A percentile compares a stretch with the other conserved stretches of the same genome.
phyloP scores from a whole-genome alignment of 768 basidiomycete genomes.

The Boletus rubescentipes region DNA sequence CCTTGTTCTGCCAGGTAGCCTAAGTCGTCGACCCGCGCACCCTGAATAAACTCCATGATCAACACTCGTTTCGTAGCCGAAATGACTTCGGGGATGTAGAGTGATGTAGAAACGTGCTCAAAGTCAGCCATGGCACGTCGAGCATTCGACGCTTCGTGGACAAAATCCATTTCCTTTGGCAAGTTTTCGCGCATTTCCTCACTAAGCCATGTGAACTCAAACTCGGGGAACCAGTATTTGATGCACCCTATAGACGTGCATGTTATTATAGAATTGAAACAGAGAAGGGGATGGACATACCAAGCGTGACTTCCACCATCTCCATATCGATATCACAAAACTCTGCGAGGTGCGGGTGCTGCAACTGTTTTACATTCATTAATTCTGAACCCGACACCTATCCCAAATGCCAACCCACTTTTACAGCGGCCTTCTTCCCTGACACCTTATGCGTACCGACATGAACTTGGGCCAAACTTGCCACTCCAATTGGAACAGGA shows the following conservation, averaged over 20 bases:
- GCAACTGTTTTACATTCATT: constrained; percentile 46
- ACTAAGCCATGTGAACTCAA: constrained; percentile 91
- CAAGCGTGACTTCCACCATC: constrained; percentile 73
- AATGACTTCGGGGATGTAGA: constrained; percentile 87
- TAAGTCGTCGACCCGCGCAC: constrained; percentile 86
- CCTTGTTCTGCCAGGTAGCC: constrained; percentile 74
- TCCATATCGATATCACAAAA: constrained; percentile 91
- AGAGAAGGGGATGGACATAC: constrained; percentile 33
- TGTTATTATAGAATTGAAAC: not conserved
- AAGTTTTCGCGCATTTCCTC: constrained; percentile 94
- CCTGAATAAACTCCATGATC: constrained; percentile 93
- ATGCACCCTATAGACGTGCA: constrained; percentile 59
- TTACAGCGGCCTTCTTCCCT: constrained; percentile 81
- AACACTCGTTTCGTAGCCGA: constrained; percentile 81
- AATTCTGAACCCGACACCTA: not conserved
- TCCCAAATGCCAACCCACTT: constrained; percentile 44
- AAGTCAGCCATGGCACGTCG: constrained; percentile 72
- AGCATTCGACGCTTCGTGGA: constrained; percentile 86
- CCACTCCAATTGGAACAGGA: constrained; percentile 87
- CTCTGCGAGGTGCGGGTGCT: constrained; percentile 92
- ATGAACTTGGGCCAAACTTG: constrained; percentile 96
- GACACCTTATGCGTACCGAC: constrained; percentile 70
- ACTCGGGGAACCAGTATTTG: constrained; percentile 92
- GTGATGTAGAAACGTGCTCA: constrained; percentile 61
- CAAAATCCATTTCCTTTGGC: constrained; percentile 94